Base-by-base conservation (phyloP, 352 stramenopile species). In the Globisporangium mamillatum region DNA sequence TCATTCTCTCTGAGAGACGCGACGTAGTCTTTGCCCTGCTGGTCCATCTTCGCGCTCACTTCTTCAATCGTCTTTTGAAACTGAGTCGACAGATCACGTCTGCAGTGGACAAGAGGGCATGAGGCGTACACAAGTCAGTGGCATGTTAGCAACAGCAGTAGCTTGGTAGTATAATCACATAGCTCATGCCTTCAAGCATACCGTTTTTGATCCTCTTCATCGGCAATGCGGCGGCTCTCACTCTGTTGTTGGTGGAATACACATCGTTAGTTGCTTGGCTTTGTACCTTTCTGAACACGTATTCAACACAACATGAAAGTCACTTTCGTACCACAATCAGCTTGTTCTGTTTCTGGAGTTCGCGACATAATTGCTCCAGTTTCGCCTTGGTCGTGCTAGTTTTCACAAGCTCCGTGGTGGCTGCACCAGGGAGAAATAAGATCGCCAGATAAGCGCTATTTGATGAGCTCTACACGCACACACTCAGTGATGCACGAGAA, bases 1-100 rank as follows among this genome's bases (percentile, higher is more conserved):
- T 96, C 88, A 62, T 96, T 96, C 56, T 96, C 88, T 68, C 93
- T 86, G 27, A 96, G 70, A 8, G 88, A 92, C 3, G 82, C 70
- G 60, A 96, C 80, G 69, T 96, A 94, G 71, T 96, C 88, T 27
- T 93, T 79, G 41, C 83, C 77, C 61, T 96, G 86, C 53, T 93
- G 80, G 41, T 96, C 88, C 88, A 96, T 96, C 71, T 94, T 96
- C n/a, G 75, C 66, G 71, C 88, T 93, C 56, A 96, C 88, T 75
- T 94, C 86, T 69, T 94, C 88, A 34, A 96, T 94, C 22, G 88
- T 96, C 55, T 82, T 94, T 34, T 96, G 85, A 41, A 96, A 96
- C 56, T 93, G 86, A 12, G 73, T 60, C 20, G 83, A 93, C 48
- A 96, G 64, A 25, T 93, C 83, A 22, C 84, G 81, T 18, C 86